Conservation (phyloP, 345 rosid genomes). For the Carallia pectinifolia region DNA sequence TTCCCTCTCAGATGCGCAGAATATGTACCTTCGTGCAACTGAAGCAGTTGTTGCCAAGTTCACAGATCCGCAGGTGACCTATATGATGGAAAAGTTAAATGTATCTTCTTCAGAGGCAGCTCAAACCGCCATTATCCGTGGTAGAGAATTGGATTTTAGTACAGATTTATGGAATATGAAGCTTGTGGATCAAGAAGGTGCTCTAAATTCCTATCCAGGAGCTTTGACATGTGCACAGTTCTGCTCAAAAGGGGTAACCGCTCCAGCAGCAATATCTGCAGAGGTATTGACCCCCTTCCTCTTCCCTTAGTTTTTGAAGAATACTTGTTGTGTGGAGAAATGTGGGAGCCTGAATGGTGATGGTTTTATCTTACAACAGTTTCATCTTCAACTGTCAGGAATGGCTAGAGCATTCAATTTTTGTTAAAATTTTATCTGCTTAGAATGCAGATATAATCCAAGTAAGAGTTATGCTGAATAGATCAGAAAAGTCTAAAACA, state of each 20-base stretch:
- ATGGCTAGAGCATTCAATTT: conserved; percentile 21
- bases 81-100: conserved; percentile 47
- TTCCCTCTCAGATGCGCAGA: conserved; percentile 45
- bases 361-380: conserved; percentile 10
- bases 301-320: not conserved
- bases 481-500: conserved; percentile 44
- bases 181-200: conserved; percentile 37
- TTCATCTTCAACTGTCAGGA: not conserved
- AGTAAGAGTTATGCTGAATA: conserved; percentile 61
- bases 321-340: not conserved
- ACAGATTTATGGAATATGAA: conserved; percentile 41
- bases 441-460: conserved; percentile 89
- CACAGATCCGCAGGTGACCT: conserved; percentile 54
- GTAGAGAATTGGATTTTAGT: conserved; percentile 53
- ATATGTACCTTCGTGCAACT: conserved; percentile 42
- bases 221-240: conserved; percentile 55
- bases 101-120: conserved; percentile 40
- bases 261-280: conserved; percentile 37
- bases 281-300: conserved; percentile 47
- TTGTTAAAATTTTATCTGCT: conserved; percentile 37
- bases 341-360: not conserved
- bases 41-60: conserved; percentile 55
- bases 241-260: conserved; percentile 47
- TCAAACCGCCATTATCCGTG: conserved; percentile 52
- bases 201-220: conserved; percentile 35